Base-by-base conservation (phyloP, 2,329 filamentous ascomycete species). In the Hypoxylon sp. region DNA sequence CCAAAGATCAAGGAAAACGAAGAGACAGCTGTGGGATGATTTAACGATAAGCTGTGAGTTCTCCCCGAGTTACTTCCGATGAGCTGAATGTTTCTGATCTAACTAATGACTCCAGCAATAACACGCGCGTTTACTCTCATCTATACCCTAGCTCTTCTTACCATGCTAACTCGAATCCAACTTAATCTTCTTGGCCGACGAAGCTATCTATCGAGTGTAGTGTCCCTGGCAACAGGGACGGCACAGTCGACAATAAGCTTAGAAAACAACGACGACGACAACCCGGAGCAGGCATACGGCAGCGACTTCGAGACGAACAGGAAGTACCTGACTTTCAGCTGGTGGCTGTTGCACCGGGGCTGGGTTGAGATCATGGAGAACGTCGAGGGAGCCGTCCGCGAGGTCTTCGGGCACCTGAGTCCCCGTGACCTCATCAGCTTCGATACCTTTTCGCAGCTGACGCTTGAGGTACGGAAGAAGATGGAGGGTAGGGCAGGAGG, bases 231-330 rank as follows among this genome's bases (percentile, higher is more conserved):
- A 17, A 92, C 92, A 0, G 93, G 92, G 33, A 84, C 89, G 6
- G 85, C 89, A 17, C 88, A 92, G 58, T 89, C 92, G 3, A 92
- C 90, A 48, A 99, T 99, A 78, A 95, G 88, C 74, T 86, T 98
- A 17, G 94, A 98, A 82, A 96, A 98, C 80, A 91, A 97, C 76
- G 95, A 98, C 78, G 95, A 98, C 78, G 93, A 96, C 78, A 91
- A 92, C 76, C 85, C 88, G 17, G 92, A 95, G 60, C 92, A 95
- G 74, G 88, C 90, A 3, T 94, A 97, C 77, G 94, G 94, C 49
- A 95, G 92, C 79, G 96, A 99, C 80, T 98, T 97, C 74, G 95
- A 98, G 80, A 97, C 94, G 35, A 99, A 99, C 81, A 88, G 95
- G 74, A 92, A 93, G 77, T 99, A 98, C 78, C 85, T 99, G 54